Percentiles rank a stretch among this genome's conserved stretches.
phyloP scores from a whole-genome alignment of 345 rosid species.

The Microcos paniculata region DNA sequence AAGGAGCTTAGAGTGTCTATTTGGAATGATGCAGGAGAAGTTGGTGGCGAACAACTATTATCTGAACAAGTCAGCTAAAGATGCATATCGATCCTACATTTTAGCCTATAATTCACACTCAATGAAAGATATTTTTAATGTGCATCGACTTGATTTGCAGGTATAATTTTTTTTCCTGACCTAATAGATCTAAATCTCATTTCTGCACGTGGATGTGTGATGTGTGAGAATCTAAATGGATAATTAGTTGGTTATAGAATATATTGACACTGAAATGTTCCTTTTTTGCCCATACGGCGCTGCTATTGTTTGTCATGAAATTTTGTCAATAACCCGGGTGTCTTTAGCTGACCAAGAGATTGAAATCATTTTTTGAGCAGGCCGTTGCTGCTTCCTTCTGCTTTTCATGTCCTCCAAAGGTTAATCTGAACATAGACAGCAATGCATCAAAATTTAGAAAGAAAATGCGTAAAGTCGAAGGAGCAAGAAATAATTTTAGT shows the following conservation, averaged over 20 bases:
- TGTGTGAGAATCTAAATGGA: not conserved
- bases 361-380: slow-evolving; percentile 37
- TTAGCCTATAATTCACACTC: slow-evolving; percentile 95
- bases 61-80: slow-evolving; percentile 87
- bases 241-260: not conserved
- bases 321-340: not conserved
- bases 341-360: not conserved
- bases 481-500: slow-evolving; percentile 57
- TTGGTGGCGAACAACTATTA: slow-evolving; percentile 65
- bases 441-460: slow-evolving; percentile 83
- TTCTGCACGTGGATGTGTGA: not conserved
- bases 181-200: not conserved
- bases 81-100: slow-evolving; percentile 90
- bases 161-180: slow-evolving; percentile 31
- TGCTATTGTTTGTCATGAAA: not conserved
- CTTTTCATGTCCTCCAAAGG: slow-evolving; percentile 89
- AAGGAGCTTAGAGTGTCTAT: slow-evolving; percentile 9
- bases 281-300: no score
- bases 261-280: not conserved
- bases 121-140: slow-evolving; percentile 89
- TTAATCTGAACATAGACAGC: slow-evolving; percentile 82
- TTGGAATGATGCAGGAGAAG: slow-evolving; percentile 65
- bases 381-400: slow-evolving; percentile 89
- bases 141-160: slow-evolving; percentile 91
- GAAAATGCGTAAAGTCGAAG: slow-evolving; percentile 48